These are phyloP conservation scores for Aspergillus puulaauensis DNA, from an alignment of 2,329 filamentous ascomycete genomes.

Conservation along the genomic window DNA sequence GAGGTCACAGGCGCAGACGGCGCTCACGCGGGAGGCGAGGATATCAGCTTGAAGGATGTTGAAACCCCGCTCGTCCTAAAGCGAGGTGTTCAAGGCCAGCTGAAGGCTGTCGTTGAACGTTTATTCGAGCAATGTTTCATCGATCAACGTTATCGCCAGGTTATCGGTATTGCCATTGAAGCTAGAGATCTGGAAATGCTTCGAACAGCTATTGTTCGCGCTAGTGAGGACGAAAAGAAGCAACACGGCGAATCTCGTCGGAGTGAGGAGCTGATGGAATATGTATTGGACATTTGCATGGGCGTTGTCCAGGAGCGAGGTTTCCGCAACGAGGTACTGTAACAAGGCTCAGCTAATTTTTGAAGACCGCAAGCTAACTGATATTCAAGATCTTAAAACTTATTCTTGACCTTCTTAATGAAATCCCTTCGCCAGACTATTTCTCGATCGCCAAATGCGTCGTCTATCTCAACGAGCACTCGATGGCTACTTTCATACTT, in stretches of 20 bases:
- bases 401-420: constrained; percentile 91
- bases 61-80: constrained; percentile 66
- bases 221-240: constrained; percentile 80
- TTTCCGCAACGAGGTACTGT: constrained; percentile 66
- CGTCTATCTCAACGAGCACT: constrained; percentile 89
- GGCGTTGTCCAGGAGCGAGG: constrained; percentile 92
- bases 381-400: constrained; percentile 71
- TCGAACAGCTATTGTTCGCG: constrained; percentile 80
- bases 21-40: constrained; percentile 55
- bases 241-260: constrained; percentile 58
- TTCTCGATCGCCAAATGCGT: constrained; percentile 98
- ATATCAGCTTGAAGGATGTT: constrained; percentile 54
- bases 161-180: constrained; percentile 94
- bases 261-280: constrained; percentile 94
- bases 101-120: constrained; percentile 81
- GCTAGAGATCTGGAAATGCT: constrained; percentile 88
- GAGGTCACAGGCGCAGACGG: constrained; percentile 62
- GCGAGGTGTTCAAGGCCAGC: constrained; percentile 71
- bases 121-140: constrained; percentile 88
- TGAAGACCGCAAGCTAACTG: constrained; percentile 1
- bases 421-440: constrained; percentile 90
- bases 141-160: constrained; percentile 86
- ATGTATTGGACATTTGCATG: constrained; percentile 94
- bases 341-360: constrained; percentile 10
- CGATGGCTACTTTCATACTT: constrained; percentile 85